Conservation (phyloP, 257 asterid species). For the Nicotiana knightiana region DNA sequence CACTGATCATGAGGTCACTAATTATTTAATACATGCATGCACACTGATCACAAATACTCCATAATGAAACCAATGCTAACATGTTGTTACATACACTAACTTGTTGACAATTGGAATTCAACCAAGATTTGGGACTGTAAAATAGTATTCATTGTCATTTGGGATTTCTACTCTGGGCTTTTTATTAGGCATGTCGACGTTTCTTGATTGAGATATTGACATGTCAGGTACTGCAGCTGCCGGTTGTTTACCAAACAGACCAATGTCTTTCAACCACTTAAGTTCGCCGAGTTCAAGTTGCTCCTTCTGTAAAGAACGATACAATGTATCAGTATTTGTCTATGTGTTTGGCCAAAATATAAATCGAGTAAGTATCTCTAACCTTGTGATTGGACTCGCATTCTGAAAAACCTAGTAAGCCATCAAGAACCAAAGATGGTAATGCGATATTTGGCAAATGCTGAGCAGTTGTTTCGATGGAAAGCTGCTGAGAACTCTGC, state of each 20-base stretch:
- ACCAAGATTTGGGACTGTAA: conserved; percentile 86
- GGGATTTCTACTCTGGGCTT: conserved; percentile 55
- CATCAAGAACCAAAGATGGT: conserved; percentile 76
- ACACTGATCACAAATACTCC: not conserved
- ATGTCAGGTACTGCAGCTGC: conserved; percentile 69
- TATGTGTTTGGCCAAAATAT: too few relatives aligned
- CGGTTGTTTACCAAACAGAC: conserved; percentile 42
- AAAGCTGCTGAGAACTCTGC: conserved; percentile 26
- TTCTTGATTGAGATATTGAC: conserved; percentile 35
- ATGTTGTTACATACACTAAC: not conserved
- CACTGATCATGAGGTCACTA: not conserved
- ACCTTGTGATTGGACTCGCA: conserved; percentile 60
- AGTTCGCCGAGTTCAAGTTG: conserved; percentile 63
- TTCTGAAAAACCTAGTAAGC: conserved; percentile 62
- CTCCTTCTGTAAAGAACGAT: conserved; percentile 45
- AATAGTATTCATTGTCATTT: conserved; percentile 51
- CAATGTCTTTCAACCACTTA: conserved; percentile 62
- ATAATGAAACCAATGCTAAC: not conserved
- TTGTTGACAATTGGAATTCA: conserved; percentile 19
- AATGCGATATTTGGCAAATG: conserved; percentile 35
- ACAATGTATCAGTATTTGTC: not conserved
- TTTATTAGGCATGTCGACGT: conserved; percentile 45
- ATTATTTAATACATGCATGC: not conserved
- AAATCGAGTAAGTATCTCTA: not conserved
- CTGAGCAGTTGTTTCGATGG: conserved; percentile 25